A percentile compares a stretch with the other conserved stretches of the same genome.
Conservation (phyloP, 179 eudicot species). For the Monotropa hypopitys region DNA sequence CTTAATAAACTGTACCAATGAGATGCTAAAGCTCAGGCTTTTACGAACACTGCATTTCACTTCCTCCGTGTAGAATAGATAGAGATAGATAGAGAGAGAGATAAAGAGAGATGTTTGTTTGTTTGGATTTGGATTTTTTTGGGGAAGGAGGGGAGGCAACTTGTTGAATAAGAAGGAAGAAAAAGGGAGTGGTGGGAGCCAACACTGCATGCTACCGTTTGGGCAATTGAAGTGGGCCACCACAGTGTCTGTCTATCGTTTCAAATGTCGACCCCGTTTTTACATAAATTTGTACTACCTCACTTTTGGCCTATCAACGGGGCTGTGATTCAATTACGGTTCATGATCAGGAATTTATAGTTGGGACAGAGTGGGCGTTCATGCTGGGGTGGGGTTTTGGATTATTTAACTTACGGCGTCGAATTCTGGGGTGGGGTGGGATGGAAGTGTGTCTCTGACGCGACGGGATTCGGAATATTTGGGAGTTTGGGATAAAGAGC, state of each 20-base stretch:
- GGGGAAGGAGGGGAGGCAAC: slow-evolving; percentile 7
- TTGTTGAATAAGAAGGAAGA: slow-evolving; percentile 72
- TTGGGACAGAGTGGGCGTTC: not conserved
- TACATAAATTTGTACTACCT: not conserved
- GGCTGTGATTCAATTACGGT: not conserved
- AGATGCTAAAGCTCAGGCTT: not conserved
- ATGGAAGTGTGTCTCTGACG: not conserved
- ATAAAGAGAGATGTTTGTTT: not conserved
- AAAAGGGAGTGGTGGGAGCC: slow-evolving; percentile 31
- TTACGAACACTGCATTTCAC: not conserved
- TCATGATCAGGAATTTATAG: too few species aligned
- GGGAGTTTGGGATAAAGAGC: slow-evolving; percentile 1
- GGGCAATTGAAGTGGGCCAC: slow-evolving; percentile 9
- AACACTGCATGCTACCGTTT: slow-evolving; percentile 7
- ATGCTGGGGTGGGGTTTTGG: not conserved
- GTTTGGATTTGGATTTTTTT: slow-evolving; percentile 3
- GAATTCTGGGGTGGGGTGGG: not conserved
- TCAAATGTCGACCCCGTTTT: not conserved
- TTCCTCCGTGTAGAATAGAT: not conserved
- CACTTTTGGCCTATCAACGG: not conserved
- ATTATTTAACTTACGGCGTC: slow-evolving; percentile 6
- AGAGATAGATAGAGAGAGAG: not conserved
- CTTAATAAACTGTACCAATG: not conserved
- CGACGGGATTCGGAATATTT: slow-evolving; percentile 7
- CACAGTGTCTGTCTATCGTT: slow-evolving; percentile 7